Base-by-base conservation (phyloP, 208 protist genomes). In the Trypanosoma avium region DNA sequence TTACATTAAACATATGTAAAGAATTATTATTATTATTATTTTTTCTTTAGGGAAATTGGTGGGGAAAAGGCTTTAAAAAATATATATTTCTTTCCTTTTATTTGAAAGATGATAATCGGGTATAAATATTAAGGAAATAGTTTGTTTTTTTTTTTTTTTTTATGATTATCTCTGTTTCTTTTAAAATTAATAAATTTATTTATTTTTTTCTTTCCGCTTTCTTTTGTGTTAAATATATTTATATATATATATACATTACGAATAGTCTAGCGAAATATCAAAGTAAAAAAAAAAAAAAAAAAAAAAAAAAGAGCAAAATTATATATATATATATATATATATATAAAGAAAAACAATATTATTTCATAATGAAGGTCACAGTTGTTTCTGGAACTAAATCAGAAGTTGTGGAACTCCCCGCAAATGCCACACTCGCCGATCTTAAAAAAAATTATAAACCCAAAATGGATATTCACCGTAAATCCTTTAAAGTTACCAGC, bases 361-460 rank as follows among this genome's bases (percentile, higher is more conserved):
- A 13, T 8, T 12, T 43, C 17, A 13, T 15, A 54, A 94, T 94
- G 88, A 91, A 92, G 74, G 66, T 94, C 21, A 83, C 73, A 62
- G 74, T 94, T 22, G 48, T 83, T 15, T 82, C 77, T 57, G 81
- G 83, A 26, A 29, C 70, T 1, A 65, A 62, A 35, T 76, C 73
- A 63, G 71, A 92, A 50, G 66, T 77, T 19, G 55, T 94, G 42
- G 74, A 86, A 58, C 57, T 94, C 27, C 64, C 82, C 43, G 62
- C 59, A 26, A 82, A 70, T 48, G 81, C 88, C 42, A 92, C 76
- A 29, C 58, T 92, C 26, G 78, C 61, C 13, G 85, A 94, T 61
- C 75, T 94, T 42, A 84, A 88, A 73, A 77, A 75, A 66, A 72
- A 60, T 19, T 94, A 89, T 61, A 68, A 60, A 53, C 82, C 84